These are phyloP conservation scores for Pythium dissotocum DNA, from an alignment of 352 stramenopile species.

Conservation along the genomic window DNA sequence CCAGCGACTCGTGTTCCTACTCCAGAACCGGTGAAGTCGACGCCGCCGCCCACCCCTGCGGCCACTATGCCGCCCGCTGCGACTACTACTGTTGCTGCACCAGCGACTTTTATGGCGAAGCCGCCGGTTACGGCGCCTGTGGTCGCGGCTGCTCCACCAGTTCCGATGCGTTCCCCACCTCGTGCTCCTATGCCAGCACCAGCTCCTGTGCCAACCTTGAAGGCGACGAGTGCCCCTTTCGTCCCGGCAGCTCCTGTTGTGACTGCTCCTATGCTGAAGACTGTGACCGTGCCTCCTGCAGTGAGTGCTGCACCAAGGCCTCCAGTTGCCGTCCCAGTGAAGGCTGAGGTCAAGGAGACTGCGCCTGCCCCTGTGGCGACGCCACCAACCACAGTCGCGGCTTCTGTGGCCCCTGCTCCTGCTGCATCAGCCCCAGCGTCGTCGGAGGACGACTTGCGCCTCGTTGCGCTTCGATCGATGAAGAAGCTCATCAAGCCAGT, in stretches of 20 bases:
- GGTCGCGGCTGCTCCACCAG: constrained; percentile 6
- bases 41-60: neutral
- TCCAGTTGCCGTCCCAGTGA: constrained; percentile 18
- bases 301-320: constrained; percentile 5
- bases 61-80: neutral
- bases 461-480: constrained; percentile 68
- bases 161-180: neutral
- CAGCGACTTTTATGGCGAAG: neutral
- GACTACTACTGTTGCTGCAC: neutral
- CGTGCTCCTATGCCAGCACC: constrained; percentile 7
- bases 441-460: constrained; percentile 58
- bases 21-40: neutral
- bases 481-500: constrained; percentile 47
- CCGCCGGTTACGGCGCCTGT: neutral
- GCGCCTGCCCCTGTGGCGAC: neutral
- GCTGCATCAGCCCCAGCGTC: neutral
- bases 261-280: constrained; percentile 2
- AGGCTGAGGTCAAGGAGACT: constrained; percentile 15
- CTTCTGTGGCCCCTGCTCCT: neutral
- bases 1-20: neutral
- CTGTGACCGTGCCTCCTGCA: neutral
- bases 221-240: constrained; percentile 6
- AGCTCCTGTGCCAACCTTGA: constrained; percentile 11
- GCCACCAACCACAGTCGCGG: neutral
- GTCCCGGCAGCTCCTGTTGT: constrained; percentile 1